Evolutionary conservation across 176 grass and related monocot species (phyloP).

Genomic region (Raddia guianensis): DNA sequence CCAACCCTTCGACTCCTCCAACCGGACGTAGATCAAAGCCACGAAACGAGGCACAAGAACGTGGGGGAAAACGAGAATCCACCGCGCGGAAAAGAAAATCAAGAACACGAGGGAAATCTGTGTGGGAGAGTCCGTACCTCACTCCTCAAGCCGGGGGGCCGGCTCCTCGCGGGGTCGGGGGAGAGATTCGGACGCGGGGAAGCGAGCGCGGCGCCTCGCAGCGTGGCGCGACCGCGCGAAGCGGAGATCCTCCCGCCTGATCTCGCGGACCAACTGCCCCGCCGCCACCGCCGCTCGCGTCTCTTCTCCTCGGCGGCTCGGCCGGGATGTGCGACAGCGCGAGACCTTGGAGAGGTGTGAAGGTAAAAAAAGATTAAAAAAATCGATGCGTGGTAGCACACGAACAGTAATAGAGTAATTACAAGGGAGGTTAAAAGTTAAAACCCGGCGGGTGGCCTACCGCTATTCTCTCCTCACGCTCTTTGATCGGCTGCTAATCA

Average conservation of each 20-base stretch:
- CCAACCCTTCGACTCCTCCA: neutral
- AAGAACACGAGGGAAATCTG: neutral
- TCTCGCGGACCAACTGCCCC: neutral
- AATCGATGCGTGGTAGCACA: neutral
- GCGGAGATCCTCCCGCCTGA: neutral
- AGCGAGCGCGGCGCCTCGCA: neutral
- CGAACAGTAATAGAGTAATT: neutral
- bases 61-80: neutral
- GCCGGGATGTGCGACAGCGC: no score
- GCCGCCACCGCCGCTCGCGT: neutral
- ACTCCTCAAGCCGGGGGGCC: neutral
- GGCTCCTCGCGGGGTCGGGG: neutral
- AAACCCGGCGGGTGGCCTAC: neutral
- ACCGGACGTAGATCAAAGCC: neutral
- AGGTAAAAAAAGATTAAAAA: no score
- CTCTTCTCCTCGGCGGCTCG: neutral
- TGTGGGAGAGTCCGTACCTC: neutral
- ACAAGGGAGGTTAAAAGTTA: neutral
- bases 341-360: no score
- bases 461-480: neutral
- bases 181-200: neutral
- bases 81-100: neutral
- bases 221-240: neutral
- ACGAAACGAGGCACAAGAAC: neutral
- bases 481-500: neutral